A percentile compares a stretch with the other conserved stretches of the same genome.
phyloP scores from a whole-genome alignment of 2,329 filamentous ascomycete species.

The Ceratocystis destructans region DNA sequence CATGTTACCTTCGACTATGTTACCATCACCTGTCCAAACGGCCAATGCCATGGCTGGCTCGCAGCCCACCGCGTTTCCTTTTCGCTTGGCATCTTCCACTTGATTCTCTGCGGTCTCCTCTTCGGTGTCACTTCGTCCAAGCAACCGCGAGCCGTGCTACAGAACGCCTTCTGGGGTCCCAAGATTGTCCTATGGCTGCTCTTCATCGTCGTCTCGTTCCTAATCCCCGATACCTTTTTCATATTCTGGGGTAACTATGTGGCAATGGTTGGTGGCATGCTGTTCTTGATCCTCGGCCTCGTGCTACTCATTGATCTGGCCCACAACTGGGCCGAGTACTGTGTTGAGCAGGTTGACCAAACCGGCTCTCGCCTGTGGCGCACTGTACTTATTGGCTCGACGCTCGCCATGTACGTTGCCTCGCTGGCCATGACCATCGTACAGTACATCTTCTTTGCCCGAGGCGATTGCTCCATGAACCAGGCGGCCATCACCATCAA shows the following conservation, averaged over 20 bases:
- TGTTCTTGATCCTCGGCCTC: conserved; percentile 85
- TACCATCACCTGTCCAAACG: conserved; percentile 80
- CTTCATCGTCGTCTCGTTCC: conserved; percentile 79
- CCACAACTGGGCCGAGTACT: conserved; percentile 95
- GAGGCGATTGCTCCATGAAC: conserved; percentile 77
- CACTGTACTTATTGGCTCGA: conserved; percentile 76
- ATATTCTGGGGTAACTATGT: conserved; percentile 93
- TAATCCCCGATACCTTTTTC: conserved; percentile 92
- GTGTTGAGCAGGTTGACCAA: conserved; percentile 82
- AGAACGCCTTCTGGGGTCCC: conserved; percentile 98
- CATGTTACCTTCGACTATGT: conserved; percentile 89
- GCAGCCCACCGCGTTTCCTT: conserved; percentile 98
- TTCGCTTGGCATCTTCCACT: conserved; percentile 84
- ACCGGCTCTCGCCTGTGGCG: conserved; percentile 78
- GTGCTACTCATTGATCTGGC: conserved; percentile 89
- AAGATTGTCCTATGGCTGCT: conserved; percentile 83
- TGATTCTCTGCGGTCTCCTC: conserved; percentile 70
- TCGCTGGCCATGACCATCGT: conserved; percentile 89
- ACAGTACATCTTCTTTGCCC: conserved; percentile 94
- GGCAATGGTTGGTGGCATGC: conserved; percentile 71
- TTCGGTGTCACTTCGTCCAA: conserved; percentile 78
- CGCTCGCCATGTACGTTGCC: conserved; percentile 80
- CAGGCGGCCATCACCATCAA: conserved; percentile 93
- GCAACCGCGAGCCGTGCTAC: conserved; percentile 72
- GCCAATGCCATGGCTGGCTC: conserved; percentile 87